Conservation (phyloP, 1,284 basidiomycete genomes). For the Rhodotorula sp. region DNA sequence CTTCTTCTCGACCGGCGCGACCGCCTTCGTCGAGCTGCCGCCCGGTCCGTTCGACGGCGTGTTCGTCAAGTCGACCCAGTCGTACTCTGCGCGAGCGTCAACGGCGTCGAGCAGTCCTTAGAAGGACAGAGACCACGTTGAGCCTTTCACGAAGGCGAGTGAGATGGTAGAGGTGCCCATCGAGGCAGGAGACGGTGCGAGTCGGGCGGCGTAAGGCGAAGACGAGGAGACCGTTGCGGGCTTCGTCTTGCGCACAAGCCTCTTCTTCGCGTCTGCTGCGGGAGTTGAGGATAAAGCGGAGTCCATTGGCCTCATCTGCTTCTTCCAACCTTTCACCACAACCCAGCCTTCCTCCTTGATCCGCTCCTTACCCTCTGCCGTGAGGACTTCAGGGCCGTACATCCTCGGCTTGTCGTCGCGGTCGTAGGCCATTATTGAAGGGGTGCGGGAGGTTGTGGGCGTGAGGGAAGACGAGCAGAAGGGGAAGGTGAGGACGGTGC, state of each 20-base stretch:
- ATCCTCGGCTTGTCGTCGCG: neutral
- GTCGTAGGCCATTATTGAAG: conserved; percentile 16
- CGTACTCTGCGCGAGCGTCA: neutral
- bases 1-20: neutral
- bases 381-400: conserved; percentile 10
- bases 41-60: no score
- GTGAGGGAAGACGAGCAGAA: neutral
- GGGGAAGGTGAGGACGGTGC: conserved; percentile 21
- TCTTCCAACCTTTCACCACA: conserved; percentile 19
- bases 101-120: conserved; percentile 13
- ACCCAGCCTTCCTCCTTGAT: conserved; percentile 8
- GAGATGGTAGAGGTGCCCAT: neutral
- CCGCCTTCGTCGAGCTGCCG: neutral
- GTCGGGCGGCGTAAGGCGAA: neutral
- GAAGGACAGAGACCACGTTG: neutral
- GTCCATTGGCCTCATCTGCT: conserved; percentile 5
- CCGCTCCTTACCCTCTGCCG: neutral
- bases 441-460: conserved; percentile 10
- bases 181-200: neutral
- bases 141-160: neutral
- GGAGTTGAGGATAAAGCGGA: neutral
- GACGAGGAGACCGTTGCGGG: neutral
- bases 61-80: neutral
- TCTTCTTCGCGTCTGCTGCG: neutral
- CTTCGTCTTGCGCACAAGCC: neutral